Conservation (phyloP, 2,329 filamentous ascomycete species). For the Monilinia polystroma region DNA sequence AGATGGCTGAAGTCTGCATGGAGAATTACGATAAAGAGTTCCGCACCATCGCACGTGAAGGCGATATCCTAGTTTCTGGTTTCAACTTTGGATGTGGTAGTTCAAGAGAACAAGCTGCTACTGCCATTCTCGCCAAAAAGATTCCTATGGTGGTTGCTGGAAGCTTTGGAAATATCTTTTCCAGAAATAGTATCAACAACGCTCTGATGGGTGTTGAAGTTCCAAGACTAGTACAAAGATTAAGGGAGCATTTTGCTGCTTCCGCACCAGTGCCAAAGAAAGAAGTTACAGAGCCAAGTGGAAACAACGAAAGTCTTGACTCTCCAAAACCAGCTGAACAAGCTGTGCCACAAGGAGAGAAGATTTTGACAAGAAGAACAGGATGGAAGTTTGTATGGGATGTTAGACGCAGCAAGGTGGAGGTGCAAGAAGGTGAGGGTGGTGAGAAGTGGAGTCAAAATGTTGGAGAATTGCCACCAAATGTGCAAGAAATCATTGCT, state of each 20-base stretch:
- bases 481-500: conserved; percentile 83
- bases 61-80: conserved; percentile 80
- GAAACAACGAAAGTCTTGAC: conserved; percentile 52
- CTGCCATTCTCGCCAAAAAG: conserved; percentile 76
- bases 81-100: conserved; percentile 88
- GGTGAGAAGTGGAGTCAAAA: conserved; percentile 70
- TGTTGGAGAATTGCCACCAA: conserved; percentile 79
- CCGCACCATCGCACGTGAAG: conserved; percentile 57
- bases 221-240: conserved; percentile 62
- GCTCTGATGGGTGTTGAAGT: conserved; percentile 71
- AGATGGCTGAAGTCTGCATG: conserved; percentile 91
- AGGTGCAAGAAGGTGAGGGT: conserved; percentile 65
- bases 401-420: conserved; percentile 67
- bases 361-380: conserved; percentile 66
- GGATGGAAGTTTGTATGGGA: conserved; percentile 87
- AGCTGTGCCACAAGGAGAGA: conserved; percentile 45
- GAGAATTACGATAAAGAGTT: conserved; percentile 86
- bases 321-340: conserved; percentile 48
- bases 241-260: conserved; percentile 58
- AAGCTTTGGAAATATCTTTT: conserved; percentile 83
- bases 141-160: conserved; percentile 79
- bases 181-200: conserved; percentile 76
- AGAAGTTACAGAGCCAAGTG: conserved; percentile 51
- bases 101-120: conserved; percentile 84
- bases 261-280: conserved; percentile 42